These are phyloP conservation scores for Colletotrichum lentis DNA, from an alignment of 2,329 filamentous ascomycete genomes.

Conservation along the genomic window DNA sequence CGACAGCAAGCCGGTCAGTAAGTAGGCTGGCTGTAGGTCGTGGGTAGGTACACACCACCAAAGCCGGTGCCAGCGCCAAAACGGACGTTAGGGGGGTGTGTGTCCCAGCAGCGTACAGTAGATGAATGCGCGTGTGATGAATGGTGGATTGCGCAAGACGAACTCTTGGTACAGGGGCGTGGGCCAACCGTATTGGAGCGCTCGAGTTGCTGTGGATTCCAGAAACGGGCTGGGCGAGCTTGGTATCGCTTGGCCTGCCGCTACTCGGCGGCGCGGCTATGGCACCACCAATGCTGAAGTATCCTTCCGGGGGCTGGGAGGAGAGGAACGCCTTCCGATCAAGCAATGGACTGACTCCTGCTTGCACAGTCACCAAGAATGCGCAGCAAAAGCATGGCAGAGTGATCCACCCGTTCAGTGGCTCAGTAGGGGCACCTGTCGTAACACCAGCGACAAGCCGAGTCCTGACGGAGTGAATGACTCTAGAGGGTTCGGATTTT, in stretches of 20 bases:
- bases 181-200: constrained; percentile 36
- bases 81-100: constrained; percentile 21
- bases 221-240: constrained; percentile 31
- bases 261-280: constrained; percentile 20
- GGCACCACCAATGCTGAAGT: constrained; percentile 19
- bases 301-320: constrained; percentile 18
- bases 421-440: background rate
- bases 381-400: constrained; percentile 13
- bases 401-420: constrained; percentile 5
- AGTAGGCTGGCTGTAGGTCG: too few species aligned
- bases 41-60: too few species aligned
- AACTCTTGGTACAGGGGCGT: constrained; percentile 37
- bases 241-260: constrained; percentile 32
- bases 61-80: background rate
- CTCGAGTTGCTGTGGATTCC: constrained; percentile 35
- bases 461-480: background rate
- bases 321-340: too few species aligned
- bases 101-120: constrained; percentile 1
- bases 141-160: constrained; percentile 37
- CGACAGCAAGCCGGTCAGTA: too few species aligned
- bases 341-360: too few species aligned
- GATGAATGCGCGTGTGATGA: constrained; percentile 1
- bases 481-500: background rate
- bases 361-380: background rate
- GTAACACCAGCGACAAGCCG: background rate